Conservation (phyloP, 495 filamentous ascomycete species). For the Delitschia confertaspora region DNA sequence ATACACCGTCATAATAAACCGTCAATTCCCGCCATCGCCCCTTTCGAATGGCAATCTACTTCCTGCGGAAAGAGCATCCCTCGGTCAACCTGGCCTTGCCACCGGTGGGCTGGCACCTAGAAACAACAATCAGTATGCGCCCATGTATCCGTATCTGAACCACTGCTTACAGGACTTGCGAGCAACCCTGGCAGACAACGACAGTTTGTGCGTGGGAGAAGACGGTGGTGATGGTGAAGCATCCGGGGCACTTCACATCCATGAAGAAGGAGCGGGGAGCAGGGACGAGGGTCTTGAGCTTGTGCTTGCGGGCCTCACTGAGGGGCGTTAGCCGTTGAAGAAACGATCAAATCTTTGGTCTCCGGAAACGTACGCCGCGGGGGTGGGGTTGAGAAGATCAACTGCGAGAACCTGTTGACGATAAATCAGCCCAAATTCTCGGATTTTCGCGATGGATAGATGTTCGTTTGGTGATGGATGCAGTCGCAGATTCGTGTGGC, state of each 20-base stretch:
- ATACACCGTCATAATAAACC: constrained; percentile 19
- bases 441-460: background rate
- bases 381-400: constrained; percentile 97
- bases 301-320: constrained; percentile 91
- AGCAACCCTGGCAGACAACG: constrained; percentile 97
- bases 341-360: background rate
- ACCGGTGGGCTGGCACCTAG: constrained; percentile 97
- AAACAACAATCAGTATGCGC: constrained; percentile 74
- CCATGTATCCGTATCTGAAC: background rate
- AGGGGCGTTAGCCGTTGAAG: background rate
- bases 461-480: background rate
- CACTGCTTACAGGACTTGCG: constrained; percentile 43
- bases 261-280: constrained; percentile 98
- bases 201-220: constrained; percentile 99
- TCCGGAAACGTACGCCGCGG: constrained; percentile 50
- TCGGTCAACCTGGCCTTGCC: constrained; percentile 95
- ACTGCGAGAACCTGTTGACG: constrained; percentile 84
- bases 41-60: constrained; percentile 55
- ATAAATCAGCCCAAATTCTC: background rate
- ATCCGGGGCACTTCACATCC: constrained; percentile 99
- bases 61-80: constrained; percentile 98
- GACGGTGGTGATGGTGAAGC: constrained; percentile 99
- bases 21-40: constrained; percentile 13
- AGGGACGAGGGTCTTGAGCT: constrained; percentile 97
- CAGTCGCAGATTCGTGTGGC: constrained; percentile 13